Evolutionary conservation across 1,284 basidiomycete genomes (phyloP), one percentile per base, ranked within the genome.

Genomic region (Puccinia hordei): DNA sequence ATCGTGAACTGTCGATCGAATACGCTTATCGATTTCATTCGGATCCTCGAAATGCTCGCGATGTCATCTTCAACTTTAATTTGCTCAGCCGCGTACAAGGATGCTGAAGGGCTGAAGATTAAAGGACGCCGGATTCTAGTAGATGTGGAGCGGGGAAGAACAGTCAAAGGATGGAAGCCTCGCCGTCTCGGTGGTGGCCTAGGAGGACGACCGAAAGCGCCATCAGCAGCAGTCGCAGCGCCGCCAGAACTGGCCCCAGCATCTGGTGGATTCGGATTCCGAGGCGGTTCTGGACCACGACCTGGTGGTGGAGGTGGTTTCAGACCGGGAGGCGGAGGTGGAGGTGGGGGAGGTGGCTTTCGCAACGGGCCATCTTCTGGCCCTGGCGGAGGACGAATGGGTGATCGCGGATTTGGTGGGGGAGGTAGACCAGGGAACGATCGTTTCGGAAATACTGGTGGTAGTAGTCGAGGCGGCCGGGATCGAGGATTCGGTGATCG

Each of bases 151-250:
- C 91, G 97, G 63, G 97, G 97, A 9, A 90, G 96, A 72, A 99
- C 97, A 0, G 97, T 99, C 38, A 91, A 96, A 82, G 97, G 95
- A 9, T 99, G 97, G 97, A 98, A 98, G 85, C 97, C 97, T 6
- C 92, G 93, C 81, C 90, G 95, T 80, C 88, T 99, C 0, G 97
- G 96, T 33, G 97, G 96, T 22, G 97, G 97, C 0, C 89, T 99
- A 33, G 97, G 97, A 27, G 97, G 96, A 17, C 89, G 93, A 74
- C 92, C 93, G n/a, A 97, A 97, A 86, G 92, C 92, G 4, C 89
- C 90, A 24, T 84, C 49, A 27, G 69, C 61, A 30, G 41, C 69
- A 4, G 53, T 51, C 38, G 78, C 51, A 38, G 78, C 78, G 19
- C 65, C 46, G 22, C 49, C 76, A 44, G 68, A 69, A 4, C 51